phyloP scores from a whole-genome alignment of 768 basidiomycete genomes.

The Serendipita sp. region DNA sequence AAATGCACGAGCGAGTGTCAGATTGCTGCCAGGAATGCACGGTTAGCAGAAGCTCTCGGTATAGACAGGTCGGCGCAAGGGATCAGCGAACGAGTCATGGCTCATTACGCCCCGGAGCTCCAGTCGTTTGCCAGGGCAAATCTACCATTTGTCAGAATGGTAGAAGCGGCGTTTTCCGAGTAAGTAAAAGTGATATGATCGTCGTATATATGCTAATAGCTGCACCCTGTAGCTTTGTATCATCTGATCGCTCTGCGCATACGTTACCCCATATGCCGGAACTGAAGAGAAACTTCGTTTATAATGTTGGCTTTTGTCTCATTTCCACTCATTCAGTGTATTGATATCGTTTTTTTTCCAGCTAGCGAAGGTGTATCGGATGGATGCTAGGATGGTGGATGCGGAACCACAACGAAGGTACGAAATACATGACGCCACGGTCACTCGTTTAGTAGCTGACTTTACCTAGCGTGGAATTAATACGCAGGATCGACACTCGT shows the following conservation, averaged over 20 bases:
- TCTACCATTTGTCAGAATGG: constrained; percentile 47
- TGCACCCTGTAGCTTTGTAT: constrained; percentile 36
- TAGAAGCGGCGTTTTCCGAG: constrained; percentile 73
- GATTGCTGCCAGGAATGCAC: constrained; percentile 72
- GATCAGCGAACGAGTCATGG: constrained; percentile 23
- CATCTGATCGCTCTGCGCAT: constrained; percentile 48
- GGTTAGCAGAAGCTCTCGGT: constrained; percentile 81
- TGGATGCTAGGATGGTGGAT: constrained; percentile 78
- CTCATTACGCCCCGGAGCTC: constrained; percentile 48
- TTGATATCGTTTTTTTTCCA: constrained; percentile 18
- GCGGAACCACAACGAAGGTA: constrained; percentile 71
- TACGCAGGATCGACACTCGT: constrained; percentile 68
- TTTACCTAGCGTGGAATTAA: constrained; percentile 50
- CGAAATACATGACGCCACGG: constrained; percentile 9
- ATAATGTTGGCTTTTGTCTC: constrained; percentile 34
- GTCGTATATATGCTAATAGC: background rate
- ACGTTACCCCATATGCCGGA: constrained; percentile 70
- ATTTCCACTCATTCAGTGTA: background rate
- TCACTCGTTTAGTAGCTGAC: background rate
- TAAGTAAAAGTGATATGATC: constrained; percentile 20
- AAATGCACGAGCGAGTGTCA: constrained; percentile 76
- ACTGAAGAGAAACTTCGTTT: constrained; percentile 70
- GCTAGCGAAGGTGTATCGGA: constrained; percentile 65
- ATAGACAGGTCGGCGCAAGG: constrained; percentile 35
- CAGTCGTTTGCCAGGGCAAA: constrained; percentile 44